A percentile compares a stretch with the other conserved stretches of the same genome.
Evolutionary conservation across 768 basidiomycete genomes (phyloP).

Genomic region (Solioccasus polychromus): DNA sequence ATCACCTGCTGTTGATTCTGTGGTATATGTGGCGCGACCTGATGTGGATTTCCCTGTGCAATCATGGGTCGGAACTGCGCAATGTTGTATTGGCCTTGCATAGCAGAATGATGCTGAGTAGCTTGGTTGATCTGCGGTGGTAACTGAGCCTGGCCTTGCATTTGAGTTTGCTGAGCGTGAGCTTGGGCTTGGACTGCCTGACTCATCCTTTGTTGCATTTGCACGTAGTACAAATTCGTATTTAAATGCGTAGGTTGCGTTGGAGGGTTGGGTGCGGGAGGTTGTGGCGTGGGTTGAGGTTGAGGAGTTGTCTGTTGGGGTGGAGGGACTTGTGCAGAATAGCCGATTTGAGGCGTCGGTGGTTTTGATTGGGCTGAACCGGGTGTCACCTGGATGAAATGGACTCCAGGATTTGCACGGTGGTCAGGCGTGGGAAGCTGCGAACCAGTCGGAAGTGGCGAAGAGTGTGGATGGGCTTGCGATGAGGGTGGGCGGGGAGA

Average conservation of each 20-base stretch:
- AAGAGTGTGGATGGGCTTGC: constrained; percentile 30
- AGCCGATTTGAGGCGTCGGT: constrained; percentile 28
- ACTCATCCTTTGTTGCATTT: constrained; percentile 16
- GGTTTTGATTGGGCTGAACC: constrained; percentile 25
- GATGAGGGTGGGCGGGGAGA: constrained; percentile 34
- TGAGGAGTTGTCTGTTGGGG: constrained; percentile 23
- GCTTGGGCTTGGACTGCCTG: constrained; percentile 11
- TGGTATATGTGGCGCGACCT: constrained; percentile 21
- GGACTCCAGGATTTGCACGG: constrained; percentile 22
- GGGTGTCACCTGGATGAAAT: constrained; percentile 28
- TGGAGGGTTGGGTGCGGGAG: constrained; percentile 15
- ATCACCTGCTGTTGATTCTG: constrained; percentile 31
- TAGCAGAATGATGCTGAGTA: constrained; percentile 23
- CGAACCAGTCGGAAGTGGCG: constrained; percentile 28
- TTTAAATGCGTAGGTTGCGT: constrained; percentile 18
- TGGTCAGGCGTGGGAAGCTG: constrained; percentile 26
- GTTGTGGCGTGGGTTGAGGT: constrained; percentile 25
- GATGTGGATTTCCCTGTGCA: constrained; percentile 25
- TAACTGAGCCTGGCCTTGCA: constrained; percentile 25
- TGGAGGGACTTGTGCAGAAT: constrained; percentile 18
- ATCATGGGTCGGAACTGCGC: constrained; percentile 34
- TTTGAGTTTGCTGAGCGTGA: constrained; percentile 21
- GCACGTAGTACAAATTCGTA: constrained; percentile 15
- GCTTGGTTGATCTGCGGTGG: constrained; percentile 24
- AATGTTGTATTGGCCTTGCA: constrained; percentile 33